Evolutionary conservation across 2,329 filamentous ascomycete species (phyloP).

Genomic region (Fusarium bactridioides): DNA sequence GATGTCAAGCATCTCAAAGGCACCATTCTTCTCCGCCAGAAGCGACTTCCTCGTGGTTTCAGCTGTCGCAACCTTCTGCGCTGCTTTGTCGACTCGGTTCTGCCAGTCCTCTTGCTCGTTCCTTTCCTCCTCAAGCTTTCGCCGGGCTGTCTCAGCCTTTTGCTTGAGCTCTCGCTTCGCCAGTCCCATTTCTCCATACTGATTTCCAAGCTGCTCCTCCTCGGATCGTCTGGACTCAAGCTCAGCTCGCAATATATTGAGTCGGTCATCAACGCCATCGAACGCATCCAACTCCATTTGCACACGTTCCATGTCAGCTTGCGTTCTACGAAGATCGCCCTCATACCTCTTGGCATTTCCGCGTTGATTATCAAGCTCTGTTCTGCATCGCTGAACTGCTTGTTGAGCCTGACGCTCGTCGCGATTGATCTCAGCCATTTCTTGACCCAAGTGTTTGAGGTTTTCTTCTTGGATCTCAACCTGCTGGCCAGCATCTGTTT

Average conservation of each 20-base stretch:
- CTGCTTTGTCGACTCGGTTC: conserved; percentile 62
- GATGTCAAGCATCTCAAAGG: conserved; percentile 59
- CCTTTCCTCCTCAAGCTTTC: conserved; percentile 44
- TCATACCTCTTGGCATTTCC: conserved; percentile 53
- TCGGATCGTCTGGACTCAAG: conserved; percentile 63
- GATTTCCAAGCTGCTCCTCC: conserved; percentile 58
- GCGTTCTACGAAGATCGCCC: conserved; percentile 64
- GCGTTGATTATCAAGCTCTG: conserved; percentile 55
- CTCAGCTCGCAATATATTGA: conserved; percentile 65
- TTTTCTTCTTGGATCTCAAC: conserved; percentile 61
- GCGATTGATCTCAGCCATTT: conserved; percentile 61
- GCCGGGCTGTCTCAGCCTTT: conserved; percentile 52
- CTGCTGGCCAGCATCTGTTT: conserved; percentile 75
- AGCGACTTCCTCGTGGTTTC: conserved; percentile 60
- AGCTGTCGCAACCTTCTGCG: conserved; percentile 59
- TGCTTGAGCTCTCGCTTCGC: conserved; percentile 58
- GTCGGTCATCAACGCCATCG: conserved; percentile 72
- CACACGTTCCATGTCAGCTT: conserved; percentile 61
- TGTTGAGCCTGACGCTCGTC: conserved; percentile 57
- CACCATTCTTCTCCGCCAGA: conserved; percentile 69
- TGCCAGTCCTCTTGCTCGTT: conserved; percentile 52
- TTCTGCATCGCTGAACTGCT: conserved; percentile 57
- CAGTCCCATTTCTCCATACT: conserved; percentile 62
- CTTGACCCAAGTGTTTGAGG: conserved; percentile 61
- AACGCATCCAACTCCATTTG: conserved; percentile 70